Evolutionary conservation across 805 yeast species (phyloP), one percentile per base, ranked within the genome.

Genomic region (Kuraishia ogatae): DNA sequence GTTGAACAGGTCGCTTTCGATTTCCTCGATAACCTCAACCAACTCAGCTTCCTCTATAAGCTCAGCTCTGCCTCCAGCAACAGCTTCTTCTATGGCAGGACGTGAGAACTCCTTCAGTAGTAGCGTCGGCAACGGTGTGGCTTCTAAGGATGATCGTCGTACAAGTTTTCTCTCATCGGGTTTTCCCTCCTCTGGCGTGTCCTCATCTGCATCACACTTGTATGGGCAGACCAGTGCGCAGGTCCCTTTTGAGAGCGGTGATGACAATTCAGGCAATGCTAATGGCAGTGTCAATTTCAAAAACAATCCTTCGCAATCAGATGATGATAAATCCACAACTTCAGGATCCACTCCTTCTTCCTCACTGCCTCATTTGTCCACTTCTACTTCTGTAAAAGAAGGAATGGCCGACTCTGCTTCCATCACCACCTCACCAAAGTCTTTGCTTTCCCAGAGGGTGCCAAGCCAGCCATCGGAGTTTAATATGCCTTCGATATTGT

Each of bases 81-180:
- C 51, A 6, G 23, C 47, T 22, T 46, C 55, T 2, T 47, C 43
- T 3, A 10, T 50, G n/a, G 7, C 48, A 5, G 48, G 48, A 20
- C 8, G 50, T 21, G 50, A 47, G n/a, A 47, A 51, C 53, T 43
- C 52, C 6, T 50, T 28, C 52, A 10, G 56, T 21, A 23, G 50
- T 17, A 47, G 28, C 51, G 58, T 35, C 56, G 65, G 19, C 4
- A 35, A 35, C 43, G 43, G 43, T 3, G 13, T 35, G 4, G 6
- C 43, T 15, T 35, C 43, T 15, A 35, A 35, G 17, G 43, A 35
- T 15, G 43, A 35, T 17, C 43, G 43, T 35, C 43, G 43, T 15
- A 35, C 43, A 3, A 35, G 43, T 35, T 35, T 35, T 17, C 43
- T 35, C 17, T 35, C 43, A 3, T 35, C 43, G 6, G 43, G 43